Percentiles rank a stretch among this genome's conserved stretches.
Evolutionary conservation across 129 eudicot genomes (phyloP).

Genomic region (Calendula officinalis): DNA sequence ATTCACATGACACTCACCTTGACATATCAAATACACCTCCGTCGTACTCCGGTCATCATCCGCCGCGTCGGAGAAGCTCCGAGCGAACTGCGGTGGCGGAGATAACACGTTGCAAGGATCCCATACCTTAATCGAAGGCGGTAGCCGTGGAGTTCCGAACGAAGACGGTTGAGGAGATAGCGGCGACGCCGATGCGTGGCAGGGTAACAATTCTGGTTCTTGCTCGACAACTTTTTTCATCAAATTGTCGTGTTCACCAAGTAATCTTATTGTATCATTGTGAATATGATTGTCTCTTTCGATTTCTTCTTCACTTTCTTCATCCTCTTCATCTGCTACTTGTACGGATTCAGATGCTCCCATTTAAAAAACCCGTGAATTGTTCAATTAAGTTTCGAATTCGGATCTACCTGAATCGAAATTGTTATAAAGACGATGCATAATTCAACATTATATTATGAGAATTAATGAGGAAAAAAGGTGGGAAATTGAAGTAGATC

Average conservation of each 20-base stretch:
- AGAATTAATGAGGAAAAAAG: not conserved
- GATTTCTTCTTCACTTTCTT: slow-evolving; percentile 45
- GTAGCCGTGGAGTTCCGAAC: slow-evolving; percentile 77
- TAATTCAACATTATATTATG: slow-evolving; percentile 10
- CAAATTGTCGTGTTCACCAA: slow-evolving; percentile 35
- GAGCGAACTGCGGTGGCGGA: slow-evolving; percentile 59
- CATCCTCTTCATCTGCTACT: slow-evolving; percentile 48
- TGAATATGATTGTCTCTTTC: slow-evolving; percentile 40
- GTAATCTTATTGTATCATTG: slow-evolving; percentile 24
- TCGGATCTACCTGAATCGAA: slow-evolving; percentile 10
- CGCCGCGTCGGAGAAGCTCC: slow-evolving; percentile 49
- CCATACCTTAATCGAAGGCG: slow-evolving; percentile 96
- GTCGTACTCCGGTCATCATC: slow-evolving; percentile 54
- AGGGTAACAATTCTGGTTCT: slow-evolving; percentile 93
- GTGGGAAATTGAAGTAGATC: slow-evolving; percentile 31
- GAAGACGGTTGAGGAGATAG: slow-evolving; percentile 91
- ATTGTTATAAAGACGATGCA: slow-evolving; percentile 14
- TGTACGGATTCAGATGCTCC: slow-evolving; percentile 74
- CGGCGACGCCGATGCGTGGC: slow-evolving; percentile 96
- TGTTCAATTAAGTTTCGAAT: not conserved
- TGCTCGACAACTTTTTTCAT: slow-evolving; percentile 75
- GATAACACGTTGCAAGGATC: slow-evolving; percentile 95
- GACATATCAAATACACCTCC: slow-evolving; percentile 75
- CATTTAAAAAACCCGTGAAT: slow-evolving; percentile 34
- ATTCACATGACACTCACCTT: slow-evolving; percentile 81